Percentiles rank a stretch among this genome's conserved stretches.
These are phyloP conservation scores for Hypoxylon trugodes DNA, from an alignment of 495 filamentous ascomycete species.

Conservation along the genomic window DNA sequence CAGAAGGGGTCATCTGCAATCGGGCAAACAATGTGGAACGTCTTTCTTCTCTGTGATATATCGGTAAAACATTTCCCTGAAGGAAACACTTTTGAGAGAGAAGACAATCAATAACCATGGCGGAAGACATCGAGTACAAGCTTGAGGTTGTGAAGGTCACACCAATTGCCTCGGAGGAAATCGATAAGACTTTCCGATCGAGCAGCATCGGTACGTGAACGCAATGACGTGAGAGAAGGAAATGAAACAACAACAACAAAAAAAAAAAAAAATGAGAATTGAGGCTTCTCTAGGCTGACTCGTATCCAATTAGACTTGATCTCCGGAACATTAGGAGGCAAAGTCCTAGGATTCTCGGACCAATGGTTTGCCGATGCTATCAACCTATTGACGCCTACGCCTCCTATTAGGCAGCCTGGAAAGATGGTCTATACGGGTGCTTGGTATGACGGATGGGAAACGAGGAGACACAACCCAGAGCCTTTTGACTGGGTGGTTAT, in stretches of 20 bases:
- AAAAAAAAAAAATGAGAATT: neutral
- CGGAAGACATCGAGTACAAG: slow-evolving; percentile 54
- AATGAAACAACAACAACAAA: too few relatives aligned
- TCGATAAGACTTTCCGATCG: slow-evolving; percentile 76
- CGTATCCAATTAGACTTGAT: slow-evolving; percentile 68
- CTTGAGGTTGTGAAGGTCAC: slow-evolving; percentile 58
- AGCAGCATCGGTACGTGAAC: slow-evolving; percentile 68
- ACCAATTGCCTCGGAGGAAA: slow-evolving; percentile 62
- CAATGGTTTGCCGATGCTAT: slow-evolving; percentile 88
- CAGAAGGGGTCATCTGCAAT: neutral
- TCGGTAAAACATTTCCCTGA: neutral
- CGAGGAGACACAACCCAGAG: slow-evolving; percentile 80
- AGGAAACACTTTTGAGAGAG: neutral
- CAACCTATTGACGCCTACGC: slow-evolving; percentile 78
- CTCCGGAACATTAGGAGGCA: slow-evolving; percentile 75
- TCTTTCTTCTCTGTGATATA: slow-evolving; percentile 6
- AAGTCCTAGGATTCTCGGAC: slow-evolving; percentile 79
- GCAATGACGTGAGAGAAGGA: neutral
- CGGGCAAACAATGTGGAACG: neutral
- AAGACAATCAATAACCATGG: slow-evolving; percentile 22
- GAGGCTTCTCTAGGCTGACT: slow-evolving; percentile 21
- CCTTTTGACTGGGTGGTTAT: slow-evolving; percentile 88
- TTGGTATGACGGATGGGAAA: slow-evolving; percentile 98
- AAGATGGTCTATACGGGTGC: slow-evolving; percentile 86
- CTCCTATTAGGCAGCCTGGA: slow-evolving; percentile 79